Base-by-base conservation (phyloP, 2,329 filamentous ascomycete genomes). In the Bisporella sp. region DNA sequence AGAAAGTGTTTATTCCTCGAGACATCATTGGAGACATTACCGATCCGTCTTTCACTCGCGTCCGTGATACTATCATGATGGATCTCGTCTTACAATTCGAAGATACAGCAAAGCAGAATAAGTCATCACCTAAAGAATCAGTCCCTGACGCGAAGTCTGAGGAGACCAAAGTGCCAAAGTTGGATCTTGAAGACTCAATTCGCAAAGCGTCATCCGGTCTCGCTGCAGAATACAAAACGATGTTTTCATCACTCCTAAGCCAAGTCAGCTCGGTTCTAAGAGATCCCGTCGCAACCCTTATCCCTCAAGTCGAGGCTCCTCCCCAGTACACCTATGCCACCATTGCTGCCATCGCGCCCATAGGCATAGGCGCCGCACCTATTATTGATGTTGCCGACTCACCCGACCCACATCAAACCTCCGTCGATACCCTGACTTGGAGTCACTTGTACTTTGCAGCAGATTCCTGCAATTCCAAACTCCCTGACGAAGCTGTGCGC, bases 11-110 rank as follows among this genome's bases (percentile, higher is more conserved):
- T 64, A 79, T 97, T 56, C 78, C 85, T 44, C 81, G 86, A 29
- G 82, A 89, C 51, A 79, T 92, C 30, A 82, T 89, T 31, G 81
- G 85, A 51, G 84, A 87, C 57, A 78, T 90, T 35, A 79, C 81
- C 28, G 92, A 96, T 67, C 87, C 90, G 11, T 84, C 91, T 51
- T 96, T 96, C 66, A 87, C 84, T 7, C 79, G 88, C 31, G 75
- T 91, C 30, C 81, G 87, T 44, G 88, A 96, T 61, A 69, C 79
- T 4, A 75, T 86, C 50, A 77, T 84, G 55, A 73, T 95, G 46
- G 88, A 95, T 59, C 68, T 96, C 40, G 76, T 91, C 52, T 67
- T 93, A 48, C 83, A 67, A 51, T 66, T 48, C 55, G 65, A 49
- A 57, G 65, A 50, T 48, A 59, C 45, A 3, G 41, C 54, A 11